Evolutionary conservation across 1,284 basidiomycete species (phyloP).

Genomic region (Puccinia triticina): DNA sequence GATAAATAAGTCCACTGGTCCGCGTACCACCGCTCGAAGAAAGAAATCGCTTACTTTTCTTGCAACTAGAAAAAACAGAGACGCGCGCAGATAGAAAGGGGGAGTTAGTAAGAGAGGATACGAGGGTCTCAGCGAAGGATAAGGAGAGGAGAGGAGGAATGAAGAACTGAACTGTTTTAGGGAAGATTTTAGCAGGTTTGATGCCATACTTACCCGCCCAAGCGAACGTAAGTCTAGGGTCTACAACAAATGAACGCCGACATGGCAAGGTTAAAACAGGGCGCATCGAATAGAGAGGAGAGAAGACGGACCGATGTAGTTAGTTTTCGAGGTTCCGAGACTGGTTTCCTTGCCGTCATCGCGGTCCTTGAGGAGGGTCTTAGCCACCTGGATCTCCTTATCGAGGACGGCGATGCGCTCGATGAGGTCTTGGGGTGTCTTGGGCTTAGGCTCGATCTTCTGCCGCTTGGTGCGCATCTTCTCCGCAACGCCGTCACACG

Average conservation of each 20-base stretch:
- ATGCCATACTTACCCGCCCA: constrained; percentile 65
- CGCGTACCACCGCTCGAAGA: no score
- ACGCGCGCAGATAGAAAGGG: background rate
- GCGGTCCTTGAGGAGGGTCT: constrained; percentile 80
- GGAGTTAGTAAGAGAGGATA: background rate
- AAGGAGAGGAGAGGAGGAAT: background rate
- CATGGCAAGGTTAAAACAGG: background rate
- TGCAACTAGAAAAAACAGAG: background rate
- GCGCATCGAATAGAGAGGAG: constrained; percentile 34
- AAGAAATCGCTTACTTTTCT: constrained; percentile 44
- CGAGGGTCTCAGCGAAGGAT: background rate
- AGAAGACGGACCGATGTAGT: constrained; percentile 60
- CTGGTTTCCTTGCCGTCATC: constrained; percentile 93
- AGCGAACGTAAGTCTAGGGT: constrained; percentile 68
- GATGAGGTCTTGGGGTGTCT: background rate
- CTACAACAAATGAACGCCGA: constrained; percentile 62
- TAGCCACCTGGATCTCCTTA: constrained; percentile 71
- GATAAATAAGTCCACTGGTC: background rate
- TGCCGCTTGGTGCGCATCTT: constrained; percentile 58
- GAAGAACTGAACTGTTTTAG: constrained; percentile 53
- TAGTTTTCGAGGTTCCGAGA: constrained; percentile 78
- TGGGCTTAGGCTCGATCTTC: background rate
- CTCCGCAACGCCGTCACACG: no score
- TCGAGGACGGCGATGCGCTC: constrained; percentile 73
- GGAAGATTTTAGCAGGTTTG: constrained; percentile 53